Evolutionary conservation across 352 stramenopile species (phyloP), one percentile per base, ranked within the genome.

Genomic region (Phytophthora pseudosyringae): DNA sequence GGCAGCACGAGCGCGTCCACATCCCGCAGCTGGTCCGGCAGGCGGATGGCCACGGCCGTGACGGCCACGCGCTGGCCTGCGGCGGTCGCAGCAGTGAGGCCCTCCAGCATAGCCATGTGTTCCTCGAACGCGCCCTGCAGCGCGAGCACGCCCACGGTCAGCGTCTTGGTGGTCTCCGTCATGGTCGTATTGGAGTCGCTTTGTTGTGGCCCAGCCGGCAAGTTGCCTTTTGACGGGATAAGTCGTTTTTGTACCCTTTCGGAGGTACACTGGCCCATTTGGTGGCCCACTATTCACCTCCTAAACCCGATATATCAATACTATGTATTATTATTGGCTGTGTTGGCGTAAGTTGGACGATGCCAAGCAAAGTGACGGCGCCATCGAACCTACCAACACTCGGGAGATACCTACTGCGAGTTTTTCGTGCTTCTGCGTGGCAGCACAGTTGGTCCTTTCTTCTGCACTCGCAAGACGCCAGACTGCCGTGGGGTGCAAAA

Each of bases 1-100:
- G 97, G 97, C 29, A 99, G 73, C 47, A 99, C 83, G 21, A 99
- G 86, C 32, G 89, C 97, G 71, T 98, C 90, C 28, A 97, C 70
- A 40, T 70, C 70, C 32, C 84, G 67, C 16, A 98, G 73, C 46
- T 98, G 80, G 62, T 89, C 73, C 0, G 88, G 87, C 51, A 95
- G 71, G 28, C 92, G 83, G 32, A 98, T 83, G 31, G 95, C 88
- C 25, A 91, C 78, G 11, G 80, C 69, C 32, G 59, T 68, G 32
- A 91, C 83, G 1, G 25, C n/a, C 31, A 91, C 70, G 5, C 25
- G 10, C 32, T 78, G 61, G 0, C 75, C 74, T 4, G 62, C 45
- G 1, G 59, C 59, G 31, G 49, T 53, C 3, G 36, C 58, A 21
- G 64, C 54, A 36, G 60, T 38, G 21, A 93, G 62, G 25, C 77